Base-by-base conservation (phyloP, 2,329 filamentous ascomycete genomes). In the Cercospora janseana region DNA sequence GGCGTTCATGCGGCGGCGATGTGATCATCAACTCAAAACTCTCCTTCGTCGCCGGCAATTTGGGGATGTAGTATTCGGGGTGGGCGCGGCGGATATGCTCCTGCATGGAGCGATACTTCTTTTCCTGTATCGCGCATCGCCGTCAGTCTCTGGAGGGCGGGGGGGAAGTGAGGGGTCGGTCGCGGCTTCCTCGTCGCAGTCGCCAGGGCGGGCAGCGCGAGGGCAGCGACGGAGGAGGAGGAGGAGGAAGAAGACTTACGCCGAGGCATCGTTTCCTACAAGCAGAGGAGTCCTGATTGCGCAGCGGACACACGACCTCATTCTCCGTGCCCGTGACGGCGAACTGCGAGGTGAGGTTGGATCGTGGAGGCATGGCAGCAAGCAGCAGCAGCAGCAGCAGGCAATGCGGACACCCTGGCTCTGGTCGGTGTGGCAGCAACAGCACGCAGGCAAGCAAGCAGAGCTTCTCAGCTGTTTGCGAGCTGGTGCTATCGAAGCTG, bases 71-170 rank as follows among this genome's bases (percentile, higher is more conserved):
- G 71, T 96, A 87, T 70, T 95, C 90, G 55, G 92, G 92, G 70
- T 98, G 93, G 61, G 93, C 92, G 71, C 93, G 86, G 65, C 93
- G 88, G 66, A 98, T 97, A 69, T 98, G 93, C 80, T 98, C 93
- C 74, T 97, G 93, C 89, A 98, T 97, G 57, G 92, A 97, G 71
- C 93, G 90, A 75, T 91, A 98, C 62, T 88, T 82, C 74, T 95
- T 95, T 76, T 94, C 89, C 89, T 94, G 72, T 70, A 59, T 52
- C 43, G 62, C 46, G 54, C 63, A 58, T 54, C 62, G 65, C 65
- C 27, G 67, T 70, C 32, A 60, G 56, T 24, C 28, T 10, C 32
- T 27, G 35, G 29, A 7, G 43, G 34, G 26, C 26, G 21, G 10
- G 12, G 10, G 42, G 10, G 34, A 9, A 28, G 28, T 32, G 35